These are phyloP conservation scores for Diaporthe sp. DNA, from an alignment of 2,329 filamentous ascomycete genomes.

Conservation along the genomic window DNA sequence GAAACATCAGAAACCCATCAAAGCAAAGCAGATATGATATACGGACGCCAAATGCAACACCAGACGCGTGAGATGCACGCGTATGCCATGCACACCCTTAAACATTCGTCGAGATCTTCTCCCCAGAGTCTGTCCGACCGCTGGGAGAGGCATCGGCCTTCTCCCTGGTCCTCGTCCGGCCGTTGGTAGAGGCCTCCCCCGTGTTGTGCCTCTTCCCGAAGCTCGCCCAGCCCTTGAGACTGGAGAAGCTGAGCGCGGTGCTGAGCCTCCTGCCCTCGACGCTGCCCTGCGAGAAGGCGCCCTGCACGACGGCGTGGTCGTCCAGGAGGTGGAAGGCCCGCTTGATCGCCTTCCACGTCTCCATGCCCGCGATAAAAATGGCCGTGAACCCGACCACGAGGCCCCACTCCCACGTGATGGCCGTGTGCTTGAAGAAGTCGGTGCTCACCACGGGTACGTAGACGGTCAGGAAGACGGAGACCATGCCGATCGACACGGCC, in stretches of 20 bases:
- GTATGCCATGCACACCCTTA: constrained; percentile 13
- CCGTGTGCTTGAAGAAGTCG: constrained; percentile 79
- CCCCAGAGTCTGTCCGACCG: background rate
- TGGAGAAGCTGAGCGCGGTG: constrained; percentile 66
- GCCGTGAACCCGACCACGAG: constrained; percentile 74
- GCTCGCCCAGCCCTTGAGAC: constrained; percentile 59
- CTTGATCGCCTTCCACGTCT: constrained; percentile 81
- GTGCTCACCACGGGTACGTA: constrained; percentile 81
- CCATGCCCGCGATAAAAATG: constrained; percentile 76
- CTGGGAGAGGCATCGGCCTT: background rate
- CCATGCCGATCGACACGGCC: constrained; percentile 71
- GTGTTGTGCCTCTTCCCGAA: constrained; percentile 50
- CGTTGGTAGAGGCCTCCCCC: constrained; percentile 34
- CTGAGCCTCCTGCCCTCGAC: constrained; percentile 59
- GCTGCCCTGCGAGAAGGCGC: constrained; percentile 67
- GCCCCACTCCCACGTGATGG: constrained; percentile 83
- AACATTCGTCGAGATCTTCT: constrained; percentile 20
- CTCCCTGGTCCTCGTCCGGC: constrained; percentile 10
- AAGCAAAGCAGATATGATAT: background rate
- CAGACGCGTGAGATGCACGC: background rate
- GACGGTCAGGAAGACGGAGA: constrained; percentile 77
- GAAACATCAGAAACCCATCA: background rate
- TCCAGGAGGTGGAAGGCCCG: constrained; percentile 66
- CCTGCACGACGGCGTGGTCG: constrained; percentile 64
- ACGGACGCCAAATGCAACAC: constrained; percentile 24